These are phyloP conservation scores for Alternaria atra DNA, from an alignment of 2,329 filamentous ascomycete species.

Conservation along the genomic window DNA sequence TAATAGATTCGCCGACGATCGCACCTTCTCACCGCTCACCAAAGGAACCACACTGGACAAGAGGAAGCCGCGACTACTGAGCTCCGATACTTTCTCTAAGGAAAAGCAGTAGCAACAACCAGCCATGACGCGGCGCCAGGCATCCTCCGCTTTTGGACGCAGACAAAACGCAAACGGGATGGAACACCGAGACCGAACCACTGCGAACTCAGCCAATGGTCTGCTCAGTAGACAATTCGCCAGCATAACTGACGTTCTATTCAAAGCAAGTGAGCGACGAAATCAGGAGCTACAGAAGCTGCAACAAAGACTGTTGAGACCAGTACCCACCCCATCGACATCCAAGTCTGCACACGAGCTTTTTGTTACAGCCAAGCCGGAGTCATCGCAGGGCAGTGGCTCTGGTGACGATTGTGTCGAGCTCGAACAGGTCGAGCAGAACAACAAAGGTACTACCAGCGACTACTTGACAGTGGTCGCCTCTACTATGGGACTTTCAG, in stretches of 20 bases:
- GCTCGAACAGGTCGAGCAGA: neutral
- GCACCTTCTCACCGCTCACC: neutral
- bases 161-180: slow-evolving; percentile 1
- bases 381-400: neutral
- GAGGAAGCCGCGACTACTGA: neutral
- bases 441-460: neutral
- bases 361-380: neutral
- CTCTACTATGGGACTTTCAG: neutral
- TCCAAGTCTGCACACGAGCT: neutral
- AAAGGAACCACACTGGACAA: too few relatives aligned
- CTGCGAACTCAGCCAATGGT: slow-evolving; percentile 5
- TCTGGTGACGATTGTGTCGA: neutral
- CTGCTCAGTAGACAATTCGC: slow-evolving; percentile 27
- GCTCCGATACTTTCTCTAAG: neutral
- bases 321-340: neutral
- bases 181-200: neutral
- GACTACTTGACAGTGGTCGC: neutral
- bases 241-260: slow-evolving; percentile 27
- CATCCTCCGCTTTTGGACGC: neutral
- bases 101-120: neutral
- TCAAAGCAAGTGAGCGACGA: slow-evolving; percentile 23
- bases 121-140: neutral
- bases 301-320: neutral
- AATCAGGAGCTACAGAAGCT: slow-evolving; percentile 15
- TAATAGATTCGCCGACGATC: neutral